Percentiles rank a stretch among this genome's conserved stretches.
Evolutionary conservation across 139 green algal genomes (phyloP).

Genomic region (Auxenochlorella pyrenoidosa): DNA sequence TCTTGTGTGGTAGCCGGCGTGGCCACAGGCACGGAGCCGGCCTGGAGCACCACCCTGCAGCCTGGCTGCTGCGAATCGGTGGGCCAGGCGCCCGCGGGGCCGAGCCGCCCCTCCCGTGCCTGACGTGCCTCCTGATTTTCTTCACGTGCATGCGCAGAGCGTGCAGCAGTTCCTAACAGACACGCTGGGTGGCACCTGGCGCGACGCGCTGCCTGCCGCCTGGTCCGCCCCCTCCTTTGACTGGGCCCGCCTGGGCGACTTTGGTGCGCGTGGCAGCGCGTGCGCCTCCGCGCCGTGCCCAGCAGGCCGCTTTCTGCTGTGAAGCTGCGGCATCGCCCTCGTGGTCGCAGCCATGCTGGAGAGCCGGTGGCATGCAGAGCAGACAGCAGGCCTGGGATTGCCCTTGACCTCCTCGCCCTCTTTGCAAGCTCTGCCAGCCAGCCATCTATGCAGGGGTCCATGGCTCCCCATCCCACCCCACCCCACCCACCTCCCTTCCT

Average conservation of each 20-base stretch:
- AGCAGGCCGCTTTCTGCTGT: background rate
- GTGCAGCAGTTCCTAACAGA: background rate
- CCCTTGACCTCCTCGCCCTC: background rate
- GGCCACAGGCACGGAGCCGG: no score
- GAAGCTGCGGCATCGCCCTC: no score
- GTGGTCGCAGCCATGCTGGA: background rate
- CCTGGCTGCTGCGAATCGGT: no score
- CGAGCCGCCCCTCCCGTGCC: no score
- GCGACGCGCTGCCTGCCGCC: background rate
- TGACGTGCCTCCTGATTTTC: no score
- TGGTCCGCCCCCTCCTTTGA: background rate
- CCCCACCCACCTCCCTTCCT: background rate
- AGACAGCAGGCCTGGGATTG: background rate
- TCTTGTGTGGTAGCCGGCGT: no score
- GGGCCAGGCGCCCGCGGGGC: no score
- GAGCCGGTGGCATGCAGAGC: background rate
- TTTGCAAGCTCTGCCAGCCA: no score
- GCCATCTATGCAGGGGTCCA: no score
- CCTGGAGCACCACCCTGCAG: no score
- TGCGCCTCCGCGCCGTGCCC: no score
- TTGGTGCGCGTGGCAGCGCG: background rate
- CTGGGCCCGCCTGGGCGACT: background rate
- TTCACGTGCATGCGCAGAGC: no score
- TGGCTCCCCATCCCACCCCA: background rate
- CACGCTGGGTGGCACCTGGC: background rate